Evolutionary conservation across 306 rosid species (phyloP), one percentile per base, ranked within the genome.

Genomic region (Corylus avellana): DNA sequence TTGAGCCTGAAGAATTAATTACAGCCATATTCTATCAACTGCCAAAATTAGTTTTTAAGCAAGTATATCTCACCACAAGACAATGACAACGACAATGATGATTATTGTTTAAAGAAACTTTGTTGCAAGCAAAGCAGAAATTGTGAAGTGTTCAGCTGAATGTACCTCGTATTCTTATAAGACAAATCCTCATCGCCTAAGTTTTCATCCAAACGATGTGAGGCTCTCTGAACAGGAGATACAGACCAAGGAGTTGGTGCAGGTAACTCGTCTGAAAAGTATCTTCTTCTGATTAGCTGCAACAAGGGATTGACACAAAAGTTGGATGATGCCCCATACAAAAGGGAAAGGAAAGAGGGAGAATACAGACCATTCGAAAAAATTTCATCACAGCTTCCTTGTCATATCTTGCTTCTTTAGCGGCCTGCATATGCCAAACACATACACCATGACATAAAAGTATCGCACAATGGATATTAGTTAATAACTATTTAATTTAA

Each of bases 391-490:
- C 91, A 17, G 96, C 97, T 89, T 96, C 99, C 82, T 93, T 96
- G 90, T 96, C 99, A 78, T 86, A 88, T 82, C 98, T 93, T 58
- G 97, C 94, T 73, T 96, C 97, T 89, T 90, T 96, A 73, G 96
- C 98, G 70, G 99, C 98, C 99, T 96, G 88, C 76, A 80, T 61
- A 80, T 47, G 63, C 59, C 74, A 84, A 68, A 77, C 78, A 75
- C 66, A 70, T 54, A 80, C 81, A 72, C 50, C 75, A 73, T 56
- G 64, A 71, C 62, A 32, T 66, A 2, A 12, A 55, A 56, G n/a
- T 56, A 56, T 8, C 4, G n/a, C 8, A 1, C 20, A 3, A 2
- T 7, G 16, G 10, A 56, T n/a, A n/a, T 25, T 22, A 59, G 16
- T 59, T 25, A 59, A 22, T 5, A 11, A 12, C 66, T 11, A 59